Evolutionary conservation across 805 yeast genomes (phyloP).

Genomic region (Ogataea pini): DNA sequence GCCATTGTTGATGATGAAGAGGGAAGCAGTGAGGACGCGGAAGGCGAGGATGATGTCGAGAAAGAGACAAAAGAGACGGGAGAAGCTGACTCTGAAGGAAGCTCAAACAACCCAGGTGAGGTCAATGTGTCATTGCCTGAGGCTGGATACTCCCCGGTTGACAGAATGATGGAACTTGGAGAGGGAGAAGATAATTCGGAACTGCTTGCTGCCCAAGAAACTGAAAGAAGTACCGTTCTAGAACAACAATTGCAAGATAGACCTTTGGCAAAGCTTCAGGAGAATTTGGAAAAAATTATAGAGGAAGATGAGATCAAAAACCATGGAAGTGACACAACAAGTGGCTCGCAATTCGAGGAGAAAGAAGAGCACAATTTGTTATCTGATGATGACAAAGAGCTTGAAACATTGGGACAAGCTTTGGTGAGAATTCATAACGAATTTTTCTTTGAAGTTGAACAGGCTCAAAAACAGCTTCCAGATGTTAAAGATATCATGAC

Average conservation of each 20-base stretch:
- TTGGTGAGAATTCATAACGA: conserved; percentile 62
- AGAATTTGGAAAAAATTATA: conserved; percentile 58
- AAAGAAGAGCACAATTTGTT: conserved; percentile 50
- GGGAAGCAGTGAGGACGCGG: background rate
- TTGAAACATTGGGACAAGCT: conserved; percentile 60
- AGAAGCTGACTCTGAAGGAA: no score
- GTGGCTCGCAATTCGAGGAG: conserved; percentile 11
- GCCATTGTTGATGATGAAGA: conserved; percentile 20
- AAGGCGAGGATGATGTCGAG: background rate
- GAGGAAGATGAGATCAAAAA: conserved; percentile 36
- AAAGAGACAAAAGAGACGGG: background rate
- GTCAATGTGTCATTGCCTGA: conserved; percentile 25
- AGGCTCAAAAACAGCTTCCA: conserved; percentile 40
- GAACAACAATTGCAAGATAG: conserved; percentile 82
- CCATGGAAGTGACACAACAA: conserved; percentile 7
- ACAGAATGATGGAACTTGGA: conserved; percentile 47
- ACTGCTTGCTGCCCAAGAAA: conserved; percentile 55
- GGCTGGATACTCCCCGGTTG: conserved; percentile 45
- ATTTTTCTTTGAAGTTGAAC: conserved; percentile 56
- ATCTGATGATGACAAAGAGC: conserved; percentile 80
- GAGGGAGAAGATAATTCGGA: conserved; percentile 52
- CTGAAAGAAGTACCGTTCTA: conserved; percentile 65
- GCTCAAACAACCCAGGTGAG: conserved; percentile 29
- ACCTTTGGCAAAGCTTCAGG: conserved; percentile 82
- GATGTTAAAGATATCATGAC: conserved; percentile 75